Conservation (phyloP, 2,329 filamentous ascomycete genomes). For the Ophiostoma ulmi region DNA sequence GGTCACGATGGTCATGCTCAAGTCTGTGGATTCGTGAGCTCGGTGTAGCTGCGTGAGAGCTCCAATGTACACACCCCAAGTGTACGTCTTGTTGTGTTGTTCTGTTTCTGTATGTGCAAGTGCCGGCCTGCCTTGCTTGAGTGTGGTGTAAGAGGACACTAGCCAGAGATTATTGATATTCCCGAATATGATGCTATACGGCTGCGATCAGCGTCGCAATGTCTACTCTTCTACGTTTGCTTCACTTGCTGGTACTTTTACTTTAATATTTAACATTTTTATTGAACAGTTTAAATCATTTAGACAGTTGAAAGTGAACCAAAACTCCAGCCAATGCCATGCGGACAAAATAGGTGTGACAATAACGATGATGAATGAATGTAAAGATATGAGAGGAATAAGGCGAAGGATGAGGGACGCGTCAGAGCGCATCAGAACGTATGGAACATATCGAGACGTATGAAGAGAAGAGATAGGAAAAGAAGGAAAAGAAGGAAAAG, state of each 20-base stretch:
- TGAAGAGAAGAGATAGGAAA: neutral
- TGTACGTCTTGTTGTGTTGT: neutral
- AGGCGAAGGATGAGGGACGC: neutral
- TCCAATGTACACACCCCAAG: no score
- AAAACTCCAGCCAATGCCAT: slow-evolving; percentile 11
- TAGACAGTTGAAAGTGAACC: neutral
- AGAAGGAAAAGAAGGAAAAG: neutral
- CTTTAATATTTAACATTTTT: neutral
- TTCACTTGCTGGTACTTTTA: neutral
- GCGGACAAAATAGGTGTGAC: neutral
- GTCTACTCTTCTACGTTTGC: neutral
- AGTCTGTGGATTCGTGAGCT: neutral
- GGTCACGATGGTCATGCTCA: neutral
- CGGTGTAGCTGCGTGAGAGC: neutral
- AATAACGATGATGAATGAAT: slow-evolving; percentile 11
- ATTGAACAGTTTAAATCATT: neutral
- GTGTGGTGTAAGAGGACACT: neutral
- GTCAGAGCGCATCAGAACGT: neutral
- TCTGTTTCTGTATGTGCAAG: neutral
- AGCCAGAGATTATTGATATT: neutral
- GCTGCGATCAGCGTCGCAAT: neutral
- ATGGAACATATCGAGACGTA: neutral
- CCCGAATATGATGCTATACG: neutral
- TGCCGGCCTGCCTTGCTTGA: no score
- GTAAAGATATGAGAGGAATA: neutral